A percentile compares a stretch with the other conserved stretches of the same genome.
phyloP scores from a whole-genome alignment of 2,329 filamentous ascomycete species.

The Scedosporium minutisporum region DNA sequence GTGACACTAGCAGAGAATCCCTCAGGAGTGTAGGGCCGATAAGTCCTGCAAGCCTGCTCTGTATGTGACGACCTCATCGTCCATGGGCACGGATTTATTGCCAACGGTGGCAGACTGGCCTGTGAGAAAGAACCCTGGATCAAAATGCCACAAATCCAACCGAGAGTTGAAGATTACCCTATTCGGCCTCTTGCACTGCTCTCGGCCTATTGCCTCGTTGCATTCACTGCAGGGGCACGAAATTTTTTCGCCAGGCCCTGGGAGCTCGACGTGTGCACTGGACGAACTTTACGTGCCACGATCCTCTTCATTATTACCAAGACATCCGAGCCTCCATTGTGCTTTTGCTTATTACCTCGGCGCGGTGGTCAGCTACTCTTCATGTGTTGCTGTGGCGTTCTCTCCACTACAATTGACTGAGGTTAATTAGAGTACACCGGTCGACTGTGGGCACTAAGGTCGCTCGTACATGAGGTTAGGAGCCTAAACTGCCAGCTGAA shows the following conservation, averaged over 20 bases:
- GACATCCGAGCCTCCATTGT: background rate
- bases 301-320: background rate
- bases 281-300: background rate
- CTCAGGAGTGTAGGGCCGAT: background rate
- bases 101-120: background rate
- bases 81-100: background rate
- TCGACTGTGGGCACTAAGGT: too few species aligned
- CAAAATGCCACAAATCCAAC: background rate
- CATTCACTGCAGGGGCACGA: background rate
- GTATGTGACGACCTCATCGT: background rate
- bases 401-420: too few species aligned
- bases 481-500: background rate
- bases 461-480: too few species aligned
- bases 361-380: background rate
- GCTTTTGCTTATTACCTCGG: background rate
- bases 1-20: background rate
- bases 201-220: background rate
- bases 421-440: too few species aligned
- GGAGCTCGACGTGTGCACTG: background rate
- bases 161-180: background rate
- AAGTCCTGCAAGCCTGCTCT: background rate
- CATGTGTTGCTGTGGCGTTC: background rate
- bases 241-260: background rate
- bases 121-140: background rate
- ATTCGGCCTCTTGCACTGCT: background rate